Conservation (phyloP, 495 filamentous ascomycete genomes). For the Neurospora intermedia region DNA sequence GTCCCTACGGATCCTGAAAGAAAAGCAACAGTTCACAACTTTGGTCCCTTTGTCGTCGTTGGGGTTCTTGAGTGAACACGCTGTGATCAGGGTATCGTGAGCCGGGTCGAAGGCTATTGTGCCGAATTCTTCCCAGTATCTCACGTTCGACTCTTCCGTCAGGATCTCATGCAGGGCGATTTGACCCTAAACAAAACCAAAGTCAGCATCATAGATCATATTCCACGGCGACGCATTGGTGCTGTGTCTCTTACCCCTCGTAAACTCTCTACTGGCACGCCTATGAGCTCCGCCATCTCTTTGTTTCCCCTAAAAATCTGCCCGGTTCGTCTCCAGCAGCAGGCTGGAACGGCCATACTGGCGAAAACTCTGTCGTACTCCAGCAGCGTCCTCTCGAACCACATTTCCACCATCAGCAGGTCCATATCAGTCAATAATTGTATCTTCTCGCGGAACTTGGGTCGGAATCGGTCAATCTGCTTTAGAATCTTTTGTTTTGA, state of each 20-base stretch:
- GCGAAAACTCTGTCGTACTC: conserved; percentile 98
- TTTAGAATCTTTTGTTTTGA: conserved; percentile 82
- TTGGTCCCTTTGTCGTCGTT: conserved; percentile 58
- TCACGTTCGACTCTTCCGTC: conserved; percentile 83
- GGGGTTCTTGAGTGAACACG: conserved; percentile 83
- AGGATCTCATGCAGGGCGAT: conserved; percentile 93
- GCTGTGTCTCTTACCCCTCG: conserved; percentile 60
- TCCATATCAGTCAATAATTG: conserved; percentile 84
- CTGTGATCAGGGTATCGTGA: conserved; percentile 96
- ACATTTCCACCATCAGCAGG: conserved; percentile 91
- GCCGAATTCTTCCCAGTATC: conserved; percentile 98
- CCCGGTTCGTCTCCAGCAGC: conserved; percentile 92
- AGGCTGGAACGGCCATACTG: conserved; percentile 96
- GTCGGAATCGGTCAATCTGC: conserved; percentile 84
- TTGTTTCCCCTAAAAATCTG: conserved; percentile 98
- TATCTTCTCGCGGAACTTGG: conserved; percentile 92
- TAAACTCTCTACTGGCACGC: conserved; percentile 81
- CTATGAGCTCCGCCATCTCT: conserved; percentile 95
- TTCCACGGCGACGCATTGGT: not conserved
- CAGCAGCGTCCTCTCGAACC: conserved; percentile 91
- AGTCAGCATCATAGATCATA: not conserved
- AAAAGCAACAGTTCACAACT: conserved; percentile 89
- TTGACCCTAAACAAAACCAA: conserved; percentile 55
- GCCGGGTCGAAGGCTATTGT: conserved; percentile 93
- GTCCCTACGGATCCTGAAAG: conserved; percentile 89